Evolutionary conservation across 1,139 yeast species (phyloP).

Genomic region (Candida sanyaensis): DNA sequence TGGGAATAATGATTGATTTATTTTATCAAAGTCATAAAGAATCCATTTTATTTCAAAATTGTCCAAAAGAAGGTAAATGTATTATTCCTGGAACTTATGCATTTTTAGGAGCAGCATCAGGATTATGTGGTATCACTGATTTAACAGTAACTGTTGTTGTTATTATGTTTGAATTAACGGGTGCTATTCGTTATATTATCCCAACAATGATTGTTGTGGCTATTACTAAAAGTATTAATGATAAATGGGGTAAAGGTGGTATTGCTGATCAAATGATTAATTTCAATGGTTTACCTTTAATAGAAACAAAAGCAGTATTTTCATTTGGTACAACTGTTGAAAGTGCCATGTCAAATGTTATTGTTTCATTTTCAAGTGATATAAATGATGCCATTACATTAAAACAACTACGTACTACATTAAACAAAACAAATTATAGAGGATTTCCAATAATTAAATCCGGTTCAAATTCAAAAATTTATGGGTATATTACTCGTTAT

Average conservation of each 20-base stretch:
- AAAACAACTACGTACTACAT: slow-evolving; percentile 35
- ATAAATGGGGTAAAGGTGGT: slow-evolving; percentile 77
- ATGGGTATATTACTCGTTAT: slow-evolving; percentile 38
- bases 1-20: slow-evolving; percentile 70
- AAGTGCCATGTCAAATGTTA: slow-evolving; percentile 64
- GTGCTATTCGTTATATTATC: slow-evolving; percentile 83
- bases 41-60: slow-evolving; percentile 49
- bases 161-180: slow-evolving; percentile 93
- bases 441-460: slow-evolving; percentile 59
- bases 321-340: slow-evolving; percentile 54
- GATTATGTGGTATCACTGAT: slow-evolving; percentile 90
- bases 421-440: slow-evolving; percentile 41
- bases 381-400: slow-evolving; percentile 32
- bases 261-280: slow-evolving; percentile 94
- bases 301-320: slow-evolving; percentile 74
- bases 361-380: slow-evolving; percentile 50
- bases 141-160: slow-evolving; percentile 91
- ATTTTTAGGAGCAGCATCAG: slow-evolving; percentile 96
- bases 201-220: slow-evolving; percentile 98
- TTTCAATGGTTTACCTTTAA: slow-evolving; percentile 84
- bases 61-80: slow-evolving; percentile 48
- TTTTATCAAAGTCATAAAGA: slow-evolving; percentile 47
- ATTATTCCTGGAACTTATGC: slow-evolving; percentile 95
- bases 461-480: slow-evolving; percentile 29
- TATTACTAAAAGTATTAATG: slow-evolving; percentile 77